Base-by-base conservation (phyloP, 306 rosid genomes). In the Cucurbita ficifolia region DNA sequence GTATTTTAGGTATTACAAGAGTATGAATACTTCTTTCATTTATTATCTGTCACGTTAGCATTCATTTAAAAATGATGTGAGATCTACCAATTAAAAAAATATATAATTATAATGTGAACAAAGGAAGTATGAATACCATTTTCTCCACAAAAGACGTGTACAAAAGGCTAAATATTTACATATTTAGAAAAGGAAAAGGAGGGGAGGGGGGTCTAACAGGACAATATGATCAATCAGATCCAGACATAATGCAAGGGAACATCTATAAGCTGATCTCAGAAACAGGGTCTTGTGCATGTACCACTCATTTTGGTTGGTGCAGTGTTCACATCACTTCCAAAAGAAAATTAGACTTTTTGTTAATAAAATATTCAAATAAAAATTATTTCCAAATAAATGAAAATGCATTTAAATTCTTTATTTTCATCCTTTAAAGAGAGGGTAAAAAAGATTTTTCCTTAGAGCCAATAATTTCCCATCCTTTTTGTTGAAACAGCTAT, bases 271-370 rank as follows among this genome's bases (percentile, higher is more conserved):
- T 70, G 46, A 70, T 70, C 40, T 33, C 58, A 24, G 45, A 70
- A 49, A 68, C 43, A 70, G 74, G 74, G 74, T 50, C 74, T 70
- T 70, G 40, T 70, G 74, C 74, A 70, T 70, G 74, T 29, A 70
- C 74, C 74, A 70, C 74, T 70, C 74, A 70, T 70, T 70, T 49
- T 70, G 74, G 74, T 70, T 70, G 74, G 74, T 70, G 74, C 29
- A 33, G 45, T 49, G 74, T 70, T 45, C 59, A 70, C 74, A 70
- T 70, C 74, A 70, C 58, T 70, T 49, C 58, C 33, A 29, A 29
- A 13, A 70, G 50, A 48, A 33, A 29, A 6, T 22, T 5, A 69
- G 6, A 49, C 42, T 69, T 70, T 46, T 21, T 69, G 12, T 21
- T 29, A 29, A 22, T 43, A 67, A 67, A 45, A 67, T 43, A 67